Evolutionary conservation across 345 rosid species (phyloP).

Genomic region (Moringa oleifera): DNA sequence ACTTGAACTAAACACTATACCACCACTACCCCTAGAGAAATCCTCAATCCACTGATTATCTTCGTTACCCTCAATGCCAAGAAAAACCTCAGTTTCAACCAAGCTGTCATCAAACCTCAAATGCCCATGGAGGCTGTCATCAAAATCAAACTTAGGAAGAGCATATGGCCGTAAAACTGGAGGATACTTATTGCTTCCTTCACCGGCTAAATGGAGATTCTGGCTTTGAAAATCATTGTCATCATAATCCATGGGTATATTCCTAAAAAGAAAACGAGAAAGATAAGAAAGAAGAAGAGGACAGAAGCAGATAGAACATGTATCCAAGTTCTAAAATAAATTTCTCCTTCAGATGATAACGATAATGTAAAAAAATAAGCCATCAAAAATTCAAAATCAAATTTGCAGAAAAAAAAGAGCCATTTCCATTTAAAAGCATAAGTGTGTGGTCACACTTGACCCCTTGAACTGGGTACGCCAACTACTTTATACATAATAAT

Average conservation of each 20-base stretch:
- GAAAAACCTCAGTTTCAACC: conserved; percentile 70
- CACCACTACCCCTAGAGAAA: conserved; percentile 57
- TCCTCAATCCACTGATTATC: conserved; percentile 96
- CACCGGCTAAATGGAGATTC: conserved; percentile 89
- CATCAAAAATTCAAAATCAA: no score
- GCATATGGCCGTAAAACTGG: conserved; percentile 66
- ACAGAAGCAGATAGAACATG: background rate
- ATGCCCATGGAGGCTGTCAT: conserved; percentile 61
- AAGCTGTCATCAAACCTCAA: conserved; percentile 63
- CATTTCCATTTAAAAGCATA: no score
- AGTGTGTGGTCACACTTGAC: no score
- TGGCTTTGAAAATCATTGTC: conserved; percentile 94
- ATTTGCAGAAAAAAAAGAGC: no score
- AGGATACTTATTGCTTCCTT: conserved; percentile 67
- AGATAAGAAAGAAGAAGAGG: background rate
- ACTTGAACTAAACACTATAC: conserved; percentile 69
- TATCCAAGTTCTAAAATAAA: conserved; percentile 6
- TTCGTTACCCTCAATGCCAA: conserved; percentile 76
- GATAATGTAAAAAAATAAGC: background rate
- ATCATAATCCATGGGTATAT: conserved; percentile 96
- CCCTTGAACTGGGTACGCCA: no score
- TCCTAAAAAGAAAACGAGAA: conserved; percentile 35
- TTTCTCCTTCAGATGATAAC: background rate
- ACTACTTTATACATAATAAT: no score
- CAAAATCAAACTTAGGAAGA: conserved; percentile 91